Percentiles rank a stretch among this genome's conserved stretches.
These are phyloP conservation scores for Plasmodium gonderi DNA, from an alignment of 169 alveolate species.

Conservation along the genomic window DNA sequence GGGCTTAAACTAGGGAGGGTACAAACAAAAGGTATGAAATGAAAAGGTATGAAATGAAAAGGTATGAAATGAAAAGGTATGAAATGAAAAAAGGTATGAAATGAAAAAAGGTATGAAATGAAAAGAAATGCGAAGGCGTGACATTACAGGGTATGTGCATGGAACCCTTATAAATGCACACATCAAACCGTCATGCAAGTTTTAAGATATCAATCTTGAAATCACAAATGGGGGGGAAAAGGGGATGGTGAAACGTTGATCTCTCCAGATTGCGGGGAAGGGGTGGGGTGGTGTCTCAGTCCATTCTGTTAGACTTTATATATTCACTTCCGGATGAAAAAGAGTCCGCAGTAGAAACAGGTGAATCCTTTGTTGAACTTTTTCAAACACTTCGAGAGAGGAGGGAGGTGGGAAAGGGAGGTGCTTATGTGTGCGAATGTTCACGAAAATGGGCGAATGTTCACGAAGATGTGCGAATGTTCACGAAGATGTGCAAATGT, in stretches of 20 bases:
- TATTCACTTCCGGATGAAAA: conserved; percentile 14
- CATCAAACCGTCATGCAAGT: too few species aligned
- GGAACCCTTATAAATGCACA: neutral
- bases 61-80: too few species aligned
- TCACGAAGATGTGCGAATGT: neutral
- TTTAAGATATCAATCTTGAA: too few species aligned
- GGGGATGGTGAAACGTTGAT: too few species aligned
- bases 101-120: neutral
- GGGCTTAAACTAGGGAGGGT: neutral
- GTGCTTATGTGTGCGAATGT: neutral
- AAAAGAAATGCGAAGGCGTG: neutral
- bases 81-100: neutral
- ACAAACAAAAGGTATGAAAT: neutral
- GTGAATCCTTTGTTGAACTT: conserved; percentile 56
- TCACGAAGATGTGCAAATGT: too few species aligned
- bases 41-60: neutral
- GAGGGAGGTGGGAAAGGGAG: conserved; percentile 25
- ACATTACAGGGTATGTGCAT: neutral
- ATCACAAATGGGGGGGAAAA: too few species aligned
- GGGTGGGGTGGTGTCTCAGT: too few species aligned
- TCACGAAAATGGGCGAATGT: neutral
- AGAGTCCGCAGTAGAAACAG: conserved; percentile 68
- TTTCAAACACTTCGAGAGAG: conserved; percentile 28
- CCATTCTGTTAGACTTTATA: too few species aligned
- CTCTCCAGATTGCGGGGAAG: too few species aligned